phyloP scores from a whole-genome alignment of 257 asterid species.

The Coffea canephora region DNA sequence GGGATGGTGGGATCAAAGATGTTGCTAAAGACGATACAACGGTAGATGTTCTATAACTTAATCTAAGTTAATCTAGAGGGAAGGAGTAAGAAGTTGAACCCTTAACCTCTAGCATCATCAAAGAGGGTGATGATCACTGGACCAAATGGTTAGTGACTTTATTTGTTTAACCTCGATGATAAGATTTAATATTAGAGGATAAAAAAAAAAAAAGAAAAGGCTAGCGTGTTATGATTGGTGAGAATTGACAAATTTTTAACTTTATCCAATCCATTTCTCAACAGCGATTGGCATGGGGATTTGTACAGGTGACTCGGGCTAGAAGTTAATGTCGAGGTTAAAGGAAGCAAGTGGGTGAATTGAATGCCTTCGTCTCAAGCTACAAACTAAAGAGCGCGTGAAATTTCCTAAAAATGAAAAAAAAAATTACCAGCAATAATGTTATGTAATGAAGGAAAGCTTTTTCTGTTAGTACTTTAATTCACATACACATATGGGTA shows the following conservation, averaged over 20 bases:
- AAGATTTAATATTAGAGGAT: conserved; percentile 6
- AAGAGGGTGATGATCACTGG: no score
- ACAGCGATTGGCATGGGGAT: conserved; percentile 24
- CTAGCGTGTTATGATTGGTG: conserved; percentile 5
- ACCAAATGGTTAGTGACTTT: no score
- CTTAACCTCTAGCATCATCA: no score
- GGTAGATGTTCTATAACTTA: no score
- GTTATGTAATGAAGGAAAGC: background rate
- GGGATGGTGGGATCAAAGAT: no score
- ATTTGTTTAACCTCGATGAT: background rate
- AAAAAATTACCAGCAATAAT: background rate
- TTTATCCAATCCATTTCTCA: conserved; percentile 22
- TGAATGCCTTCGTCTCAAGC: background rate
- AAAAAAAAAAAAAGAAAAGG: conserved; percentile 14
- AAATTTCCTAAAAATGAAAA: background rate
- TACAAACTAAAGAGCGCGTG: background rate
- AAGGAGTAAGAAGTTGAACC: no score
- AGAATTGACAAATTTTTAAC: conserved; percentile 3
- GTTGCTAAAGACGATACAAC: no score
- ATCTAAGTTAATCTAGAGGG: no score
- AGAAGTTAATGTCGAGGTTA: conserved; percentile 11
- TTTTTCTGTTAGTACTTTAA: no score
- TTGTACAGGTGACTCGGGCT: conserved; percentile 19
- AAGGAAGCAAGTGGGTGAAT: background rate
- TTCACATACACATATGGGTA: no score